Evolutionary conservation across 345 rosid genomes (phyloP).

Genomic region (Arabidopsis arenosa): DNA sequence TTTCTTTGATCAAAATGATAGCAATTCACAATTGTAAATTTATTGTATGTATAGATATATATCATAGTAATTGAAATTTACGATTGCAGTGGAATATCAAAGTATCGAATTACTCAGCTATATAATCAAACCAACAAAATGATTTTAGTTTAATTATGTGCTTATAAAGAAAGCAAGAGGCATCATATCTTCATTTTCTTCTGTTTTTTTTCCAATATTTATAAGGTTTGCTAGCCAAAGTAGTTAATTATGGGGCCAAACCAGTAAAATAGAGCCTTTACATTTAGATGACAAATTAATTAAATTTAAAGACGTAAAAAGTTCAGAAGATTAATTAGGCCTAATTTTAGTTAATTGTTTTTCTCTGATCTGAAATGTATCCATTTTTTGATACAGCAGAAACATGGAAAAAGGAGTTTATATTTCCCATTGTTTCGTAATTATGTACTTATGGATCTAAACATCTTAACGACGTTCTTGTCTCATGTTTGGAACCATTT

Average conservation of each 20-base stretch:
- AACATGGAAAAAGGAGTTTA: neutral
- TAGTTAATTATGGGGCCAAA: neutral
- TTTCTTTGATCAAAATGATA: neutral
- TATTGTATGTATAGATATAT: neutral
- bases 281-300: neutral
- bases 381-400: neutral
- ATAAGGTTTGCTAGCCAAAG: slow-evolving; percentile 12
- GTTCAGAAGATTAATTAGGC: neutral
- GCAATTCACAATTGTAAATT: neutral
- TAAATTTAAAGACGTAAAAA: neutral
- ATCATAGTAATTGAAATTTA: neutral
- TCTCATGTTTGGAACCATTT: slow-evolving; percentile 26
- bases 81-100: neutral
- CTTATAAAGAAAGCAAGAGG: slow-evolving; percentile 2
- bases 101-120: neutral
- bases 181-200: slow-evolving; percentile 10
- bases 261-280: neutral
- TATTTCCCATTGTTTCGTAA: neutral
- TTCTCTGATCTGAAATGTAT: neutral
- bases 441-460: neutral
- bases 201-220: neutral
- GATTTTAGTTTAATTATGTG: neutral
- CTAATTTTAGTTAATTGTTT: slow-evolving; percentile 1
- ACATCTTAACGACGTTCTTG: slow-evolving; percentile 24
- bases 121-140: neutral